Evolutionary conservation across 352 stramenopile genomes (phyloP).

Genomic region (Phytophthora palmivora): DNA sequence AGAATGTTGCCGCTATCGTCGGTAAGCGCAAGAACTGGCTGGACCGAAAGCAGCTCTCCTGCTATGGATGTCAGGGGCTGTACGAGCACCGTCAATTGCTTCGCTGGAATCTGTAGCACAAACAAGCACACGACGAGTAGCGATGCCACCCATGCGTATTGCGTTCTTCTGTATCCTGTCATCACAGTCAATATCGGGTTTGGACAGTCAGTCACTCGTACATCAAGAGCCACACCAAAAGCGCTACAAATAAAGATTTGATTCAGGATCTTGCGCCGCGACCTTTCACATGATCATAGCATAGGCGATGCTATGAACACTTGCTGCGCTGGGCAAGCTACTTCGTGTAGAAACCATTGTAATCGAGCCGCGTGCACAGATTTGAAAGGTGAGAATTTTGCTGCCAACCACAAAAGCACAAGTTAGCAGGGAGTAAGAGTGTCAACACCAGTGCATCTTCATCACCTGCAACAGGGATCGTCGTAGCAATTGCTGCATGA

Average conservation of each 20-base stretch:
- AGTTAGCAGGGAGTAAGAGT: neutral
- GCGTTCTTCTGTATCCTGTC: slow-evolving; percentile 25
- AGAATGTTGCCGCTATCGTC: slow-evolving; percentile 85
- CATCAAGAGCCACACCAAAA: slow-evolving; percentile 23
- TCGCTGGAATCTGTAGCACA: slow-evolving; percentile 11
- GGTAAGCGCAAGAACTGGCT: slow-evolving; percentile 74
- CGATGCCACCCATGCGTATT: slow-evolving; percentile 4
- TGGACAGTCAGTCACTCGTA: slow-evolving; percentile 17
- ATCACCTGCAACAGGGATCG: slow-evolving; percentile 82
- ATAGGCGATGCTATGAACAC: too few species aligned
- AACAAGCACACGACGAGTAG: slow-evolving; percentile 18
- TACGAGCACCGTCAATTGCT: slow-evolving; percentile 66
- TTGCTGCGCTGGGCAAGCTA: slow-evolving; percentile 21
- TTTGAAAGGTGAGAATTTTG: slow-evolving; percentile 77
- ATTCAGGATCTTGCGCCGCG: slow-evolving; percentile 38
- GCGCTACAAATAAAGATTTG: slow-evolving; percentile 30
- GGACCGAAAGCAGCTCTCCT: slow-evolving; percentile 64
- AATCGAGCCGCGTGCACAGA: slow-evolving; percentile 67
- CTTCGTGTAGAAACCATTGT: slow-evolving; percentile 80
- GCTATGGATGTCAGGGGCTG: slow-evolving; percentile 71
- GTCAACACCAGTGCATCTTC: neutral
- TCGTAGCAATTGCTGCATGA: slow-evolving; percentile 90
- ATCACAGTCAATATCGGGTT: slow-evolving; percentile 27
- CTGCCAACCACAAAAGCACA: slow-evolving; percentile 29
- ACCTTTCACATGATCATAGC: slow-evolving; percentile 25